Conservation (phyloP, 352 stramenopile genomes). For the Globisporangium carolinianum region DNA sequence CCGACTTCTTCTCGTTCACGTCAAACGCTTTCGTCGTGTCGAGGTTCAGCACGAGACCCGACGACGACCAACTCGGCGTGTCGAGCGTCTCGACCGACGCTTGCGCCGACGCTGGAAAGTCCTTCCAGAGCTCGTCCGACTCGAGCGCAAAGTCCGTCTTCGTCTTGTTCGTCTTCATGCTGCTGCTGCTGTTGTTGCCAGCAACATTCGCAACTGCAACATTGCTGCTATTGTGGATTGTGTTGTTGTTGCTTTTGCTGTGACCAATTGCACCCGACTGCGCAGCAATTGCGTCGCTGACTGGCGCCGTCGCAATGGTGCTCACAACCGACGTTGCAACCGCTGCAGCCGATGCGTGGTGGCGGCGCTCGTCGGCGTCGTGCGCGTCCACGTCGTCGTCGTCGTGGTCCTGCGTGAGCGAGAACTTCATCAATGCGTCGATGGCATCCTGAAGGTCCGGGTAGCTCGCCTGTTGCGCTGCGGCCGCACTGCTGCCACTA, state of each 20-base stretch:
- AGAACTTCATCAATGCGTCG: constrained; percentile 85
- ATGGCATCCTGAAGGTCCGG: constrained; percentile 82
- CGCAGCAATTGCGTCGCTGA: too few relatives aligned
- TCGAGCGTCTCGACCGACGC: constrained; percentile 4
- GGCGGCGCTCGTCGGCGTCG: constrained; percentile 5
- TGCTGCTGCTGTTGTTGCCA: background rate
- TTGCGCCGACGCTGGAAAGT: constrained; percentile 39
- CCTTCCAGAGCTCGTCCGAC: constrained; percentile 72
- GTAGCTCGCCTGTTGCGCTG: constrained; percentile 28
- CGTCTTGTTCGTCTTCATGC: background rate
- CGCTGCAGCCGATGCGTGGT: constrained; percentile 16
- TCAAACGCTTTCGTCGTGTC: constrained; percentile 43
- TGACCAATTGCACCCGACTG: too few relatives aligned
- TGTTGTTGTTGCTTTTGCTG: too few relatives aligned
- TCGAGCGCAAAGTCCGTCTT: constrained; percentile 55
- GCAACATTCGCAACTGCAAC: background rate
- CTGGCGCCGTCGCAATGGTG: too few relatives aligned
- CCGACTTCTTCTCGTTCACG: constrained; percentile 17
- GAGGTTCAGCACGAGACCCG: constrained; percentile 52
- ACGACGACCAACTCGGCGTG: constrained; percentile 34
- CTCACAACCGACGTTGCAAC: constrained; percentile 3
- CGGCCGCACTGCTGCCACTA: background rate
- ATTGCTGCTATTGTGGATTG: too few relatives aligned
- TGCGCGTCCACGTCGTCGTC: constrained; percentile 3
- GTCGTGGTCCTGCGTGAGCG: constrained; percentile 51